Evolutionary conservation across 2,329 filamentous ascomycete genomes (phyloP), one percentile per base, ranked within the genome.

Genomic region (Colletotrichum neosansevieriae): DNA sequence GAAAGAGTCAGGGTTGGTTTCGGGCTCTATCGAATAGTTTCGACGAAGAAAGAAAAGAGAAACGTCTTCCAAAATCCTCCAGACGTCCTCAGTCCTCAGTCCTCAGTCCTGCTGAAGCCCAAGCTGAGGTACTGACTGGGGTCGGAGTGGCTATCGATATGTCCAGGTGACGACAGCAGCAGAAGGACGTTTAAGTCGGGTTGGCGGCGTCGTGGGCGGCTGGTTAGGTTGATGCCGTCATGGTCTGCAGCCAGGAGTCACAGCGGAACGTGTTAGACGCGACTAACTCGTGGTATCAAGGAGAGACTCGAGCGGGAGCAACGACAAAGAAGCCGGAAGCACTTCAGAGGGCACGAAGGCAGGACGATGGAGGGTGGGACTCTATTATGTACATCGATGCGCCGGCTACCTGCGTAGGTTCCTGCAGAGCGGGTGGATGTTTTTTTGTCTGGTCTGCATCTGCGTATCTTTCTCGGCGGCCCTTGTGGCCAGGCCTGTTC

Each of bases 361-460:
- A 32, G 42, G 60, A 67, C 47, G 51, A 29, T 51, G 42, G 66
- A 60, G 66, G 66, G 66, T 66, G 66, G 66, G 54, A 69, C 56
- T 58, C 49, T 57, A 66, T 69, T 69, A 66, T 69, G 65, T 65
- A 69, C 61, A 66, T 24, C 40, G 61, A 68, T 54, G 61, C 49
- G 65, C 54, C 29, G 54, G 19, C 61, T 65, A 49, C 50, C 15
- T 59, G 7, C 19, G 38, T 29, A 54, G 40, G 50, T 59, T 65
- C 38, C 36, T 67, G 50, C 66, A 45, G 21, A 44, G 45, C 47
- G 62, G 19, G 36, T 58, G 63, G 40, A 17, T 69, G 63, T 61
- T 42, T 58, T 42, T 58, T 50, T n/a, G n/a, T 66, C 63, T 45
- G 32, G 32, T 49, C 42, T 34, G 44, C 19, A 10, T 36, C n/a